Conservation (phyloP, 73 alveolate genomes). For the Paraurostyla sp. region DNA sequence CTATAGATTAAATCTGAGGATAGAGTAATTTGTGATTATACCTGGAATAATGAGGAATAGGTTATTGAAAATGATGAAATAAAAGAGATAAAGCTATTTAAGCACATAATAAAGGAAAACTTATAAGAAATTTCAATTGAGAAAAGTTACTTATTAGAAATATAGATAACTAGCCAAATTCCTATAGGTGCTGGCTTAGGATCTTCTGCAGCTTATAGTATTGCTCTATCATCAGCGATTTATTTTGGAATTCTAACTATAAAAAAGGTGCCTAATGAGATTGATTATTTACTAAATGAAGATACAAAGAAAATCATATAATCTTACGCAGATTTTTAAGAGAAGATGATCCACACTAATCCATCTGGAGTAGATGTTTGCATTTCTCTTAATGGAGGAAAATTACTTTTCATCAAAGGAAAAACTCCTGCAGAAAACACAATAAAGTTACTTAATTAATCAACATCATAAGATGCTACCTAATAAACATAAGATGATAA, state of each 20-base stretch:
- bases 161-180: slow-evolving; percentile 31
- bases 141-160: neutral
- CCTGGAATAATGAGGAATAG: neutral
- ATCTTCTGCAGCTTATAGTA: slow-evolving; percentile 85
- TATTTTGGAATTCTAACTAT: neutral
- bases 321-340: slow-evolving; percentile 39
- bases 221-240: slow-evolving; percentile 57
- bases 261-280: neutral
- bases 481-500: neutral
- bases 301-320: too few relatives aligned
- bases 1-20: neutral
- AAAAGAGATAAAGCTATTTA: slow-evolving; percentile 6
- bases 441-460: neutral
- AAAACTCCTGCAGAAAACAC: neutral
- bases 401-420: neutral
- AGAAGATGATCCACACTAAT: slow-evolving; percentile 40
- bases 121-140: neutral
- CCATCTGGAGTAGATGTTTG: slow-evolving; percentile 64
- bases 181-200: slow-evolving; percentile 95
- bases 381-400: slow-evolving; percentile 51
- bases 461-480: too few relatives aligned
- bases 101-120: neutral
- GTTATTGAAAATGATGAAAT: neutral
- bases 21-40: neutral
- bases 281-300: neutral